These are phyloP conservation scores for Prunus persica DNA, from an alignment of 306 rosid genomes.

Conservation along the genomic window Prunus_persica_NCBIv2 NC_034014.1:3286501-3287000, in stretches of 20 bases:
- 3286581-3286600: no score
- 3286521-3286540: no score
- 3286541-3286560: no score
- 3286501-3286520: accelerated
- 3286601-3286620: neutral
- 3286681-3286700: neutral
- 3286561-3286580: no score
- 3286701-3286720: neutral
- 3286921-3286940: neutral
- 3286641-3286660: no score
- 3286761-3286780: neutral
- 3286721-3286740: neutral
- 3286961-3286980: neutral
- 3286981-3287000: neutral
- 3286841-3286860: neutral
- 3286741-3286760: neutral
- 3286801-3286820: neutral
- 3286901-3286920: neutral
- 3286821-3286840: neutral
- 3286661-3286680: neutral
- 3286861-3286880: neutral
- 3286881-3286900: neutral
- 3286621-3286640: neutral
- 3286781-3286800: neutral
- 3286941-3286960: neutral